Evolutionary conservation across 768 basidiomycete species (phyloP), one percentile per base, ranked within the genome.

Genomic region (Amanita pseudoporphyria): DNA sequence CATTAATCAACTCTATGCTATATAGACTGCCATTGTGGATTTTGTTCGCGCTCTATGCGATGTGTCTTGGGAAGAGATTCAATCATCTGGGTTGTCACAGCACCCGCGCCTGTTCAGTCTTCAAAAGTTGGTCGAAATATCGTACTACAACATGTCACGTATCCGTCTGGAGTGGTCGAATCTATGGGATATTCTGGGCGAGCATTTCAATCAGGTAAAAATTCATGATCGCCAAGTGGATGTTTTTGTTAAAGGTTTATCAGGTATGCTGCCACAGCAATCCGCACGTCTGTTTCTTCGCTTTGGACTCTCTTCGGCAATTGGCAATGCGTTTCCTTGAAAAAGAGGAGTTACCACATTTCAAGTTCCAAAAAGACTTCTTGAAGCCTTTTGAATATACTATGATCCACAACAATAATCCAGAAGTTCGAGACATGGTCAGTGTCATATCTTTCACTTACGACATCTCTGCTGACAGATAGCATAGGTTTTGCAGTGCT

Each of bases 311-410:
- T 3, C 76, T 99, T 9, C 83, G 96, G 16, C 96, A 99, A 64
- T 70, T 99, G 43, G 93, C 96, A 3, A 96, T 96, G 92, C 84
- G 96, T 32, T 99, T 99, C 67, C 74, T 99, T 58, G 96, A 98
- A 67, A 99, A 98, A 65, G 96, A 98, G 61, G 96, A 99, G 64
- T 63, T 99, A 52, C 81, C 93, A 2, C 93, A 97, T 68, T 99
- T 98, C 77, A 92, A 94, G 60, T 99, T 99, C 66, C 96, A 99
- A 60, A 99, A 98, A 67, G 95, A 99, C 63, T 99, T 99, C 68
- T 67, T 99, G 53, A 90, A 92, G 60, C 96, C 96, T 0, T 99
- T 98, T 62, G 94, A 98, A 66, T 85, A 96, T 63, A 94, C 96
- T 1, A 99, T 99, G 90, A 76, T 85, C 38, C 87, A 98, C 62